These are phyloP conservation scores for Knoxia roxburghii DNA, from an alignment of 257 asterid genomes.

Conservation along the genomic window DNA sequence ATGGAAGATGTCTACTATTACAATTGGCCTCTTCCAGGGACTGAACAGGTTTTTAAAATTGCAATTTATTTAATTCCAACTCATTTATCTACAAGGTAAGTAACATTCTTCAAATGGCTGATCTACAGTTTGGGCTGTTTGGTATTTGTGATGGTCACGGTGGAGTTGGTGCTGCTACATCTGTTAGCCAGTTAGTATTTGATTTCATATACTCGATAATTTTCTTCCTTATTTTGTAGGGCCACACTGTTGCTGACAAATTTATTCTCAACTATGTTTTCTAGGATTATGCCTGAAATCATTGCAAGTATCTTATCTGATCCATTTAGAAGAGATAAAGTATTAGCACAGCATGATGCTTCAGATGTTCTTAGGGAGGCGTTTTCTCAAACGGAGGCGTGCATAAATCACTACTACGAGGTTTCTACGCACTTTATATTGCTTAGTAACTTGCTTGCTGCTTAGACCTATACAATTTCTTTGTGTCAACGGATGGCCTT, in stretches of 20 bases:
- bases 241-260: background rate
- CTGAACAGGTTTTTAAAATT: conserved; percentile 57
- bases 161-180: conserved; percentile 79
- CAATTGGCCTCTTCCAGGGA: conserved; percentile 88
- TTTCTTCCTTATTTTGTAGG: conserved; percentile 9
- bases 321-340: conserved; percentile 61
- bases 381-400: conserved; percentile 78
- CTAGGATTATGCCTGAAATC: conserved; percentile 83
- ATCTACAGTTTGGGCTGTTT: conserved; percentile 77
- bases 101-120: conserved; percentile 16
- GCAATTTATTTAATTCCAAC: conserved; percentile 14
- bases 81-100: conserved; percentile 12
- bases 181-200: conserved; percentile 86
- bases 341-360: conserved; percentile 61
- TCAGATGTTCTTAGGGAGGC: conserved; percentile 96
- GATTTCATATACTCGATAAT: conserved; percentile 18
- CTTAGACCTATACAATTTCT: background rate
- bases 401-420: conserved; percentile 81
- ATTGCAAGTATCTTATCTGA: conserved; percentile 75
- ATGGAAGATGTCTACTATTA: conserved; percentile 89
- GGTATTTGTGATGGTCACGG: conserved; percentile 94
- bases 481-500: background rate
- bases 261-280: conserved; percentile 4
- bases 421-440: conserved; percentile 28
- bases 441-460: background rate